A percentile compares a stretch with the other conserved stretches of the same genome.
phyloP scores from a whole-genome alignment of 2,329 filamentous ascomycete species.

The Sporothrix protearum region DNA sequence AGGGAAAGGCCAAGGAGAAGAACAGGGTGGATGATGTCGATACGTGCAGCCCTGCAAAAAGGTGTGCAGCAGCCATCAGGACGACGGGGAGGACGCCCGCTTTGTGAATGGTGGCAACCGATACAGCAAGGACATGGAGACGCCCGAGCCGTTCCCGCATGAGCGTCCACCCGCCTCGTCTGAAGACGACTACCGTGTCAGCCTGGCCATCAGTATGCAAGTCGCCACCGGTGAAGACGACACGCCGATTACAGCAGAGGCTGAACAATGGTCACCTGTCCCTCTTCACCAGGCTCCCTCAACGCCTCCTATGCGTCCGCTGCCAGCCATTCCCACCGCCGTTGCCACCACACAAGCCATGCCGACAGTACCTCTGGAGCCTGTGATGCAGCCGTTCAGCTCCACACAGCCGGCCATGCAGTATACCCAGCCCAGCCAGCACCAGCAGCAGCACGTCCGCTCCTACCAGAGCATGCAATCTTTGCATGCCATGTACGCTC shows the following conservation, averaged over 20 bases:
- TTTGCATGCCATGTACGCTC: neutral
- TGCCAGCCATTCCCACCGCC: neutral
- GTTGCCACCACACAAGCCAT: neutral
- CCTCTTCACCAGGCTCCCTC: neutral
- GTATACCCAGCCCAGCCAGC: neutral
- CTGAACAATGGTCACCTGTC: neutral
- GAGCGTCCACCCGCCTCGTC: slow-evolving; percentile 18
- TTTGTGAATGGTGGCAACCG: neutral
- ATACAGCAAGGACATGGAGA: neutral
- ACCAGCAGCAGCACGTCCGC: neutral
- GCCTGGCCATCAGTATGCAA: neutral
- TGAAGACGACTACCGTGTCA: slow-evolving; percentile 10
- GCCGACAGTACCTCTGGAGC: neutral
- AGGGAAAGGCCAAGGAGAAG: neutral
- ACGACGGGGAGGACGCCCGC: neutral
- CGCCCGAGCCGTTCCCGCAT: neutral
- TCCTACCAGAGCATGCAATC: neutral
- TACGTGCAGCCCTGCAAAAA: neutral
- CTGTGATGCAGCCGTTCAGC: neutral
- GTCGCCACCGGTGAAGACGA: neutral
- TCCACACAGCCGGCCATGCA: neutral
- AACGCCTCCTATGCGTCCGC: neutral
- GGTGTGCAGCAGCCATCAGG: neutral
- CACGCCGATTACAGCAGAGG: neutral
- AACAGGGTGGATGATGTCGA: neutral